Evolutionary conservation across 2,329 filamentous ascomycete genomes (phyloP).

Genomic region (Pleurostoma richardsiae): DNA sequence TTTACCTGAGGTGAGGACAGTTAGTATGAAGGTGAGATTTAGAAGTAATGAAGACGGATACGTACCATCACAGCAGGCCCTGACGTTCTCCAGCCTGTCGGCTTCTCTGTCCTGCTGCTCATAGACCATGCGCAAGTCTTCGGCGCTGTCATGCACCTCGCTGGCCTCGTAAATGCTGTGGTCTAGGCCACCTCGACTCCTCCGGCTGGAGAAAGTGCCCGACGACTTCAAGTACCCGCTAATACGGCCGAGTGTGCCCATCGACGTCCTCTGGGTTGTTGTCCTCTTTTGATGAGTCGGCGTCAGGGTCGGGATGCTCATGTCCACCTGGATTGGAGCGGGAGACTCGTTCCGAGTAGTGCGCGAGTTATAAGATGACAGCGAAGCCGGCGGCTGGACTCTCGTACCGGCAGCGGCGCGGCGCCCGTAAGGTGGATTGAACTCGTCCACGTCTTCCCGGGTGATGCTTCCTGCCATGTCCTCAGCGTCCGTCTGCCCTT

Average conservation of each 20-base stretch:
- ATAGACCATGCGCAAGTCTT: slow-evolving; percentile 76
- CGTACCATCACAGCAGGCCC: slow-evolving; percentile 96
- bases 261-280: slow-evolving; percentile 17
- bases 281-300: slow-evolving; percentile 38
- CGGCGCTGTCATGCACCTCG: slow-evolving; percentile 69
- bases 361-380: slow-evolving; percentile 77
- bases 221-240: slow-evolving; percentile 56
- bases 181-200: slow-evolving; percentile 43
- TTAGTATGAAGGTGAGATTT: too few relatives aligned
- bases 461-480: slow-evolving; percentile 54
- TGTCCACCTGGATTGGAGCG: slow-evolving; percentile 37
- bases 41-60: not conserved
- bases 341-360: slow-evolving; percentile 64
- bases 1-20: too few relatives aligned
- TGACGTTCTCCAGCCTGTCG: slow-evolving; percentile 85
- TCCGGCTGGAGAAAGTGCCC: slow-evolving; percentile 47
- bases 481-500: slow-evolving; percentile 57
- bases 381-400: slow-evolving; percentile 54
- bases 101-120: slow-evolving; percentile 72
- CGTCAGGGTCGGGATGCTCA: slow-evolving; percentile 53
- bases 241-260: slow-evolving; percentile 50
- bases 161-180: slow-evolving; percentile 45
- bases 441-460: slow-evolving; percentile 66
- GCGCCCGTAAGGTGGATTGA: slow-evolving; percentile 62
- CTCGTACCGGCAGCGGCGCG: slow-evolving; percentile 36